Conservation (phyloP, 805 yeast species). For the Candida railenensis region DNA sequence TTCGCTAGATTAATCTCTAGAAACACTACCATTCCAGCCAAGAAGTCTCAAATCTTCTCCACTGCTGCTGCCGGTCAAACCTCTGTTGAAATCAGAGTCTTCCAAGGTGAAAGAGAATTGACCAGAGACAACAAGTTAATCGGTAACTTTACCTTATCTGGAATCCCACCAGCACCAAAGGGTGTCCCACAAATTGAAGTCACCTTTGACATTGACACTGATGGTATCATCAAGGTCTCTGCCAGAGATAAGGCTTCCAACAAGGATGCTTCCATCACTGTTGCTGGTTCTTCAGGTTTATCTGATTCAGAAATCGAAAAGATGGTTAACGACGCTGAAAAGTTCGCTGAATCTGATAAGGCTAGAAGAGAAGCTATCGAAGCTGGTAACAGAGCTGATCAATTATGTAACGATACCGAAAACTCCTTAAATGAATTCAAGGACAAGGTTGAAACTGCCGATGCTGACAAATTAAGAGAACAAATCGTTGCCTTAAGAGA, state of each 20-base stretch:
- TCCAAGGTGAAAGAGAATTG: conserved; percentile 99
- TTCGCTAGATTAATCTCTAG: conserved; percentile 89
- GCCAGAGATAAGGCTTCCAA: conserved; percentile 92
- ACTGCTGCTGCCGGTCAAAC: conserved; percentile 97
- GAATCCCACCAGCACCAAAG: conserved; percentile 95
- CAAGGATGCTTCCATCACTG: conserved; percentile 93
- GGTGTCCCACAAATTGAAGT: conserved; percentile 95
- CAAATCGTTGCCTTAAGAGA: conserved; percentile 62
- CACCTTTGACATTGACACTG: conserved; percentile 94
- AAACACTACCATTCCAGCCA: conserved; percentile 95
- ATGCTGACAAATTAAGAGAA: conserved; percentile 47
- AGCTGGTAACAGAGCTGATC: conserved; percentile 81
- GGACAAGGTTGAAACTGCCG: conserved; percentile 46
- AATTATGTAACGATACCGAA: conserved; percentile 58
- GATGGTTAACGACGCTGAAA: conserved; percentile 89
- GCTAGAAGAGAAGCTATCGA: conserved; percentile 83
- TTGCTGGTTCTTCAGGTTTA: conserved; percentile 93
- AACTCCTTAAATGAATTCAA: conserved; percentile 47
- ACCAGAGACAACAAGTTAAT: conserved; percentile 96
- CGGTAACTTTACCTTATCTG: conserved; percentile 93
- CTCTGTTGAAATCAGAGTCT: conserved; percentile 94
- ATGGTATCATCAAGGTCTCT: conserved; percentile 93
- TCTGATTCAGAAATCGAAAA: conserved; percentile 87
- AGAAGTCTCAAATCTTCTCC: conserved; percentile 94
- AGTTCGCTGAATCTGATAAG: conserved; percentile 83